phyloP scores from a whole-genome alignment of 2,329 filamentous ascomycete genomes.

The Zasmidium cellare region DNA sequence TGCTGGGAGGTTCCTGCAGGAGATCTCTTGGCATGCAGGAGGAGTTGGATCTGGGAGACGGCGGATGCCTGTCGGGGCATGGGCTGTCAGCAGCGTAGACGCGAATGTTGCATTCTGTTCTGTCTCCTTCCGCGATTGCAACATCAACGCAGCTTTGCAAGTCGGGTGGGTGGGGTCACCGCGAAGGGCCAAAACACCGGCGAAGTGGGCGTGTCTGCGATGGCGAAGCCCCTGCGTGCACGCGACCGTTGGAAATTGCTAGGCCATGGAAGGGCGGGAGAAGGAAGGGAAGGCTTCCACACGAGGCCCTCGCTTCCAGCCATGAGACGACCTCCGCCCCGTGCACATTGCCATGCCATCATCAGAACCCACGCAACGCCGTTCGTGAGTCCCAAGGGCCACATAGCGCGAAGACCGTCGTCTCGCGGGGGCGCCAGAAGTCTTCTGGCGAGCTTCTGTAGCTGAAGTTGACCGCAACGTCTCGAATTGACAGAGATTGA shows the following conservation, averaged over 20 bases:
- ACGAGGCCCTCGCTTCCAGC: neutral
- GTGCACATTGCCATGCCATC: conserved; percentile 1
- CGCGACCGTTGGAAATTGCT: neutral
- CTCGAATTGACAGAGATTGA: conserved; percentile 10
- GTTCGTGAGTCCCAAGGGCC: conserved; percentile 3
- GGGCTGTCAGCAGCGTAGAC: neutral
- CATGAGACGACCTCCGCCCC: neutral
- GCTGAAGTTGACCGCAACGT: conserved; percentile 7
- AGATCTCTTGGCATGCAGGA: neutral
- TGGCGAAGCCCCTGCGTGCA: neutral
- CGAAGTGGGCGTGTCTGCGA: neutral
- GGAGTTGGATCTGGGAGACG: neutral
- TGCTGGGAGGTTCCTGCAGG: neutral
- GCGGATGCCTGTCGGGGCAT: neutral
- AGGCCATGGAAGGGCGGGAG: neutral
- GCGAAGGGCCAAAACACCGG: neutral
- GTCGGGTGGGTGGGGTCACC: neutral
- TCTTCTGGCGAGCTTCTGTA: conserved; percentile 19
- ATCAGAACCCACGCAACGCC: neutral
- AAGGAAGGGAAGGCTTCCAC: neutral
- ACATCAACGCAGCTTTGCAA: neutral
- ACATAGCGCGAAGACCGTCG: conserved; percentile 17
- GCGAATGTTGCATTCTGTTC: neutral
- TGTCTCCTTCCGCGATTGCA: neutral
- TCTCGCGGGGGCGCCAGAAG: conserved; percentile 10